A percentile compares a stretch with the other conserved stretches of the same genome.
phyloP scores from a whole-genome alignment of 2,329 filamentous ascomycete genomes.

The Colletotrichum sp. region DNA sequence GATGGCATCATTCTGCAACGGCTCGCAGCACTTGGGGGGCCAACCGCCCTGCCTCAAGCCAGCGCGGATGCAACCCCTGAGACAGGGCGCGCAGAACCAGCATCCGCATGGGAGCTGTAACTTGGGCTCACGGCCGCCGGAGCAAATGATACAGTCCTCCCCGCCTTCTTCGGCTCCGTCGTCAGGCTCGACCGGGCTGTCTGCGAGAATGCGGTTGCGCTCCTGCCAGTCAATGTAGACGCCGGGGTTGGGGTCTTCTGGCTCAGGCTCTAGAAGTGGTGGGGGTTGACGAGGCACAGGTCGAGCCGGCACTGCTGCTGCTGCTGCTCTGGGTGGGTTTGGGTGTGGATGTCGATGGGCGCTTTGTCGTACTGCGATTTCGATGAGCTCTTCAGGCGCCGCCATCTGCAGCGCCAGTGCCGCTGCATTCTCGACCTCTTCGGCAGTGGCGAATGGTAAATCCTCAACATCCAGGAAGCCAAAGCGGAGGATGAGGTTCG shows the following conservation, averaged over 20 bases:
- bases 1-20: constrained; percentile 8
- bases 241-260: background rate
- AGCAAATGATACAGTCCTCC: constrained; percentile 5
- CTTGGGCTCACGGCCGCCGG: background rate
- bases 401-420: background rate
- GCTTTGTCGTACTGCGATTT: constrained; percentile 7
- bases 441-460: background rate
- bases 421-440: constrained; percentile 6
- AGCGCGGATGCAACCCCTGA: constrained; percentile 14
- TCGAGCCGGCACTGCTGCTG: background rate
- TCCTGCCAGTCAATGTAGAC: constrained; percentile 6
- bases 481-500: constrained; percentile 5
- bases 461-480: constrained; percentile 5
- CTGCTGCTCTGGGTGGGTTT: background rate
- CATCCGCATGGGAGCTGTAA: constrained; percentile 16
- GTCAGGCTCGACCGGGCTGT: background rate
- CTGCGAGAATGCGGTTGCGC: constrained; percentile 9
- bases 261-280: background rate
- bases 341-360: background rate
- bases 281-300: background rate
- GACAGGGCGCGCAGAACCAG: constrained; percentile 16
- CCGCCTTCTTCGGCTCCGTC: background rate
- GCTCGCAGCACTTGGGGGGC: constrained; percentile 22
- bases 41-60: constrained; percentile 16
- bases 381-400: background rate